Conservation (phyloP, 768 basidiomycete genomes). For the Russula virescens region DNA sequence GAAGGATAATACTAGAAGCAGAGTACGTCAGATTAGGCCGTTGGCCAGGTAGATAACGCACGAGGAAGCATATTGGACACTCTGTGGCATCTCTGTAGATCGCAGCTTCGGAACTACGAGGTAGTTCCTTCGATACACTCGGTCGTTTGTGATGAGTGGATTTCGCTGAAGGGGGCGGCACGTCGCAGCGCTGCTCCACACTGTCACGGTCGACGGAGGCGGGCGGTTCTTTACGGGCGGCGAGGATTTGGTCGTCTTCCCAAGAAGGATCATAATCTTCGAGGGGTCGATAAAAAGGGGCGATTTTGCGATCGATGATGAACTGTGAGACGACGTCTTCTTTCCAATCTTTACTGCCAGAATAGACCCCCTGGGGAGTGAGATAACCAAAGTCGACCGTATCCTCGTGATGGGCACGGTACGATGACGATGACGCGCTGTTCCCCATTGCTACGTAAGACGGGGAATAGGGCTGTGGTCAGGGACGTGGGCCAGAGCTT, state of each 20-base stretch:
- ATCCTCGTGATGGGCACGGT: constrained; percentile 71
- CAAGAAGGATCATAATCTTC: constrained; percentile 89
- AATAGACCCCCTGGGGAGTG: constrained; percentile 81
- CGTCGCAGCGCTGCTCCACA: constrained; percentile 42
- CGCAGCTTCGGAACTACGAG: constrained; percentile 63
- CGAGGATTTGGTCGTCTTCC: constrained; percentile 83
- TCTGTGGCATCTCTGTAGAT: constrained; percentile 83
- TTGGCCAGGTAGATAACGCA: constrained; percentile 37
- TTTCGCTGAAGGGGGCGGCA: constrained; percentile 32
- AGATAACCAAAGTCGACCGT: constrained; percentile 80
- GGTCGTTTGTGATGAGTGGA: constrained; percentile 50
- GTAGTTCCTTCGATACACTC: constrained; percentile 55
- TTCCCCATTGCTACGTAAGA: constrained; percentile 60
- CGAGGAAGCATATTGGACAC: constrained; percentile 98
- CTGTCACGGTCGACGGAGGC: constrained; percentile 40
- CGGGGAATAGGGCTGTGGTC: neutral
- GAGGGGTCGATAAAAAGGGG: constrained; percentile 94
- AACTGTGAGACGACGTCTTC: constrained; percentile 80
- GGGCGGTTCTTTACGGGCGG: constrained; percentile 63
- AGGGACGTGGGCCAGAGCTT: neutral
- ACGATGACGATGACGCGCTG: constrained; percentile 70
- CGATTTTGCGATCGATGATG: constrained; percentile 81
- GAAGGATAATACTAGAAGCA: constrained; percentile 82
- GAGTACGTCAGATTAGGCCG: constrained; percentile 14
- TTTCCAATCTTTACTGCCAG: constrained; percentile 83